phyloP scores from a whole-genome alignment of 345 rosid genomes.

The Pistacia atlantica region DNA sequence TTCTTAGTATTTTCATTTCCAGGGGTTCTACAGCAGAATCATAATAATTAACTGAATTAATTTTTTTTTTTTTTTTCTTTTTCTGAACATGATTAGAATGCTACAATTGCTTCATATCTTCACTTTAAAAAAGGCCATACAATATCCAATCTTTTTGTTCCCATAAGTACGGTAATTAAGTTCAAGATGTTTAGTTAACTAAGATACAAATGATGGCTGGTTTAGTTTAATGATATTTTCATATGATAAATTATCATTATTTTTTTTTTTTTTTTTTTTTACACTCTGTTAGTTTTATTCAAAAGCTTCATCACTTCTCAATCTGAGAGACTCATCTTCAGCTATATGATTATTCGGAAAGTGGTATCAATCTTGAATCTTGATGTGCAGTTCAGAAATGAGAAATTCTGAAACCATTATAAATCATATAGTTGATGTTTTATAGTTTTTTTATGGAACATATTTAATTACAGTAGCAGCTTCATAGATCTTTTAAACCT shows the following conservation, averaged over 20 bases:
- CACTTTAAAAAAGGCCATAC: neutral
- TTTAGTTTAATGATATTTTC: neutral
- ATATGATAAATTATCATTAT: neutral
- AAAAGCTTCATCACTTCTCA: neutral
- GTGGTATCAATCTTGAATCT: neutral
- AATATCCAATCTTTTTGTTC: neutral
- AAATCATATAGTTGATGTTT: too few species aligned
- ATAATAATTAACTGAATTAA: neutral
- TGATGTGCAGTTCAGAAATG: neutral
- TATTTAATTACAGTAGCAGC: neutral
- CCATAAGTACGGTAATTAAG: neutral
- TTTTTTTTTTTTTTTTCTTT: too few species aligned
- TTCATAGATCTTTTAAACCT: constrained; percentile 16
- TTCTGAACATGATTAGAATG: neutral
- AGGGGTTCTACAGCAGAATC: too few species aligned
- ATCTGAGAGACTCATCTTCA: neutral
- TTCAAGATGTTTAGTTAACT: neutral
- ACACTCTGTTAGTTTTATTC: neutral
- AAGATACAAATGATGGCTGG: neutral
- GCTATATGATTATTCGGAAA: neutral
- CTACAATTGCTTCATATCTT: neutral
- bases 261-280: too few species aligned
- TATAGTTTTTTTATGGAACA: too few species aligned
- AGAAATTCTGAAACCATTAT: neutral
- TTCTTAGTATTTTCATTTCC: too few species aligned